A percentile compares a stretch with the other conserved stretches of the same genome.
phyloP scores from a whole-genome alignment of 2,329 filamentous ascomycete species.

The Stachybotrys elegans region DNA sequence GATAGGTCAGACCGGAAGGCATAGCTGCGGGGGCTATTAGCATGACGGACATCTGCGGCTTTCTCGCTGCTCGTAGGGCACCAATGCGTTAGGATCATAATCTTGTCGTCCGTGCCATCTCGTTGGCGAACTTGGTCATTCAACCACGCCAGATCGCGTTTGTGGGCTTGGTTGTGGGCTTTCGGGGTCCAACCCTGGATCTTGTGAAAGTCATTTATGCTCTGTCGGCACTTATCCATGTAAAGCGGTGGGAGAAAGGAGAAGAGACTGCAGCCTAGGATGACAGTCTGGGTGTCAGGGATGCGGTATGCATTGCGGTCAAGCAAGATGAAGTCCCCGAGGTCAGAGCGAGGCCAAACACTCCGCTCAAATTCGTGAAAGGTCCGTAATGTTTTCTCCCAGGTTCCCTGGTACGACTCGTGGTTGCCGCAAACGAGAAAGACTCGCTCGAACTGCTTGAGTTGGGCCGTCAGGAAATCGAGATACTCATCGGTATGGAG shows the following conservation, averaged over 20 bases:
- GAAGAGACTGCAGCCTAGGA: slow-evolving; percentile 39
- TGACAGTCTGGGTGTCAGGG: slow-evolving; percentile 16
- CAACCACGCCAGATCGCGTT: slow-evolving; percentile 36
- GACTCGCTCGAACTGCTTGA: slow-evolving; percentile 41
- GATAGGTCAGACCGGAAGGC: background rate
- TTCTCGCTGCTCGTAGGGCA: too few species aligned
- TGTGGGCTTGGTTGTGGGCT: slow-evolving; percentile 31
- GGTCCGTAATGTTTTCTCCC: slow-evolving; percentile 21
- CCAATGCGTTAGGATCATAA: slow-evolving; percentile 38
- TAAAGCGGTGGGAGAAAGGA: slow-evolving; percentile 36
- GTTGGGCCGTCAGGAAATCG: slow-evolving; percentile 41
- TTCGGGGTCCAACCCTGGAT: slow-evolving; percentile 34
- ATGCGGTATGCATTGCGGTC: slow-evolving; percentile 22
- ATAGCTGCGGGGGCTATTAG: background rate
- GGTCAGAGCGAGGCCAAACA: slow-evolving; percentile 12
- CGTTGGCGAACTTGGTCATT: slow-evolving; percentile 28
- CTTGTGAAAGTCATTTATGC: slow-evolving; percentile 47
- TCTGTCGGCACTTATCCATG: slow-evolving; percentile 29
- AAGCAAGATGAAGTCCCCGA: slow-evolving; percentile 36
- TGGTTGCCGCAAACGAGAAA: slow-evolving; percentile 53
- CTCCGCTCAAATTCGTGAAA: slow-evolving; percentile 26
- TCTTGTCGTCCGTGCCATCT: slow-evolving; percentile 15
- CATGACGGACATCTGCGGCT: too few species aligned
- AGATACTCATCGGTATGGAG: slow-evolving; percentile 36
- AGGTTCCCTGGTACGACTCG: slow-evolving; percentile 43